Base-by-base conservation (phyloP, 495 filamentous ascomycete genomes). In the Parathielavia hyrcaniae region DNA sequence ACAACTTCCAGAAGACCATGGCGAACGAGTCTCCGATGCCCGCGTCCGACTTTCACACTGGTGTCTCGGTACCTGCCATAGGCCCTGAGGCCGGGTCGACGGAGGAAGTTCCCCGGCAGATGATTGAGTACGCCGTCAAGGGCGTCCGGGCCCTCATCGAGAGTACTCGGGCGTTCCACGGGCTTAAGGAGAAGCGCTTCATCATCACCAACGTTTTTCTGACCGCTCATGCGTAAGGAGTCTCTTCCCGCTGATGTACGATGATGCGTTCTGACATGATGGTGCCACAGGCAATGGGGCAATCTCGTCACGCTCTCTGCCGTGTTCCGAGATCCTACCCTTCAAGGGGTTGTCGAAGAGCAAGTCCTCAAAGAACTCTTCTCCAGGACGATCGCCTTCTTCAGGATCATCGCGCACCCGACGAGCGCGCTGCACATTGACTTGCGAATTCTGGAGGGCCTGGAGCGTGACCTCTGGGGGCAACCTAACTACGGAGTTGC, bases 241-340 rank as follows among this genome's bases (percentile, higher is more conserved):
- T 8, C 26, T 9, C 48, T 8, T 47, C 57, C 67, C 62, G 65
- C 60, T 9, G 53, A 39, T 38, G n/a, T n/a, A n/a, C n/a, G n/a
- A n/a, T n/a, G n/a, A n/a, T n/a, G n/a, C n/a, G n/a, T n/a, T n/a
- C n/a, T n/a, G n/a, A n/a, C n/a, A n/a, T n/a, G n/a, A n/a, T n/a
- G n/a, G n/a, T n/a, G n/a, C n/a, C n/a, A n/a, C n/a, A 96, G 91
- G 12, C 93, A 97, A 91, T 98, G 95, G 71, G 93, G 93, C 50
- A 98, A 97, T 67, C 84, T 97, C 67, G 75, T 97, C 44, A 88
- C 91, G 8, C 82, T 98, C 1, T 83, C 89, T 19, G 90, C 92
- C 1, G 87, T 85, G 6, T 92, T 83, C 69, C 70, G 71, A 69
- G 80, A 84, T 73, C 81, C 56, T 48, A 75, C 71, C 35, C 79